A percentile compares a stretch with the other conserved stretches of the same genome.
Evolutionary conservation across 1,284 basidiomycete species (phyloP).

Genomic region (Melampsora larici-populina): DNA sequence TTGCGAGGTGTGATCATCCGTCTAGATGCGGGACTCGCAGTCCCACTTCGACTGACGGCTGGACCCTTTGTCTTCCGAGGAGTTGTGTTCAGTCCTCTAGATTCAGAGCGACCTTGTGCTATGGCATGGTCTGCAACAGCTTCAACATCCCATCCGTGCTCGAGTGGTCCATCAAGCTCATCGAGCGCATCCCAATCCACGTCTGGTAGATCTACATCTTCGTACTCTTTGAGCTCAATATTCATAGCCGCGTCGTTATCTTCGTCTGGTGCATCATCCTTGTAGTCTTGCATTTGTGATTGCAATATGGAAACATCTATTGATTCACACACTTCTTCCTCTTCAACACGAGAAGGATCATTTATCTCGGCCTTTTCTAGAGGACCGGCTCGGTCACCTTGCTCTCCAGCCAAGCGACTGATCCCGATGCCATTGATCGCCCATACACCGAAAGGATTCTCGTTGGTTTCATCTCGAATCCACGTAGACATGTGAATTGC

Average conservation of each 20-base stretch:
- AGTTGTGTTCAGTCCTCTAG: slow-evolving; percentile 43
- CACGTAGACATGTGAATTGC: slow-evolving; percentile 44
- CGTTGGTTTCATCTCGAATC: slow-evolving; percentile 45
- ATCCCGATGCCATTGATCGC: slow-evolving; percentile 47
- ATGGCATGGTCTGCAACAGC: slow-evolving; percentile 43
- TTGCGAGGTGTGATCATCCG: slow-evolving; percentile 1
- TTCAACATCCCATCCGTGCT: slow-evolving; percentile 44
- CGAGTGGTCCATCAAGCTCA: slow-evolving; percentile 42
- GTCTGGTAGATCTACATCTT: slow-evolving; percentile 49
- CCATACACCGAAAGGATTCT: slow-evolving; percentile 55
- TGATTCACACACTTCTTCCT: slow-evolving; percentile 35
- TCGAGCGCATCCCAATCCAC: slow-evolving; percentile 44
- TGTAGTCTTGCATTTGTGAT: slow-evolving; percentile 46
- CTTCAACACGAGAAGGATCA: slow-evolving; percentile 16
- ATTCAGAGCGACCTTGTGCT: background rate
- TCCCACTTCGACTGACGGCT: slow-evolving; percentile 16
- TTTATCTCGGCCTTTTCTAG: background rate
- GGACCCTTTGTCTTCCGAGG: slow-evolving; percentile 34
- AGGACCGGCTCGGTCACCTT: background rate
- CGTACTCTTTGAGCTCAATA: slow-evolving; percentile 48
- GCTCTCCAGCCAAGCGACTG: background rate
- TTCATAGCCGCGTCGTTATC: slow-evolving; percentile 50
- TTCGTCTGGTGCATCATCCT: slow-evolving; percentile 53
- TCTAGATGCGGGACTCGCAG: slow-evolving; percentile 4
- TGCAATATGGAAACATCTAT: slow-evolving; percentile 44